These are phyloP conservation scores for Teunomyces tritomae DNA, from an alignment of 805 yeast genomes.

Conservation along the genomic window DNA sequence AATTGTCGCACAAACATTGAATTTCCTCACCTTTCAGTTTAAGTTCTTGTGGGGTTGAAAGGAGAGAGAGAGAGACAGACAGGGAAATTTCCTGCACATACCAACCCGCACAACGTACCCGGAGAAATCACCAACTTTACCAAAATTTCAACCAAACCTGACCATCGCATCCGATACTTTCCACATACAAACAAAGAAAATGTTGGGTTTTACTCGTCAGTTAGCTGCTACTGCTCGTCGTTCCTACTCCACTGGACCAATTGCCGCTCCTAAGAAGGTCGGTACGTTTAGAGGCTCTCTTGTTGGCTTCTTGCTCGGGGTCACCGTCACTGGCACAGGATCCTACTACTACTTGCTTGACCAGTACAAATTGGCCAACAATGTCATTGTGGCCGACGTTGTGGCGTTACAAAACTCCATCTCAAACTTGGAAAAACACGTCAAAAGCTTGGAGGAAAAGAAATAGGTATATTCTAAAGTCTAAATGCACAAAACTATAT, in stretches of 20 bases:
- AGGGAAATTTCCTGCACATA: background rate
- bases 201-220: conserved; percentile 18
- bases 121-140: background rate
- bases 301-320: conserved; percentile 78
- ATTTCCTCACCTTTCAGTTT: background rate
- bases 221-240: conserved; percentile 18
- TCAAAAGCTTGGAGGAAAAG: conserved; percentile 55
- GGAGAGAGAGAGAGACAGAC: background rate
- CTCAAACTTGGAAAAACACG: conserved; percentile 64
- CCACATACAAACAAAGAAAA: conserved; percentile 4
- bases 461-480: conserved; percentile 11
- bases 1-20: background rate
- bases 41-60: background rate
- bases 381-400: conserved; percentile 72
- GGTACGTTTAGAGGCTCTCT: conserved; percentile 50
- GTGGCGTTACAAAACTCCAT: conserved; percentile 67
- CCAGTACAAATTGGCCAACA: conserved; percentile 71
- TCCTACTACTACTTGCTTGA: conserved; percentile 78
- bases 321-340: conserved; percentile 67
- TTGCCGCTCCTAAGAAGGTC: conserved; percentile 29
- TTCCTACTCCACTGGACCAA: conserved; percentile 27
- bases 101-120: background rate
- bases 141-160: background rate
- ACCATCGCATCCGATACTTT: background rate
- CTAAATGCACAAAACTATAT: conserved; percentile 2